Evolutionary conservation across 176 grass and related monocot species (phyloP).

Genomic region (Cocos nucifera): DNA sequence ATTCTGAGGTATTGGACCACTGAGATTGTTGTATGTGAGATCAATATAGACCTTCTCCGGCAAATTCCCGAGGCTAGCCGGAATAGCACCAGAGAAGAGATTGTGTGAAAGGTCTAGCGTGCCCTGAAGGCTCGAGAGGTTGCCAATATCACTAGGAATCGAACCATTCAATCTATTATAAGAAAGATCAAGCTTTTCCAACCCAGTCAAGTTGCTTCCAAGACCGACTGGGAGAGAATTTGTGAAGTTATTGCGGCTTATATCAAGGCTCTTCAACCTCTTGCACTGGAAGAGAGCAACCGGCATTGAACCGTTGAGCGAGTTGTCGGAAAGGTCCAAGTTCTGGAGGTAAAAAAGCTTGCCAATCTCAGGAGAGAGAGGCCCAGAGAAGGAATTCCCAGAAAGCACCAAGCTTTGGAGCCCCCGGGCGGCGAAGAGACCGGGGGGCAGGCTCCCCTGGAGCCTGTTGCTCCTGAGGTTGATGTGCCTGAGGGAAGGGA

Average conservation of each 20-base stretch:
- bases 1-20: conserved; percentile 5
- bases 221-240: not conserved
- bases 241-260: conserved; percentile 8
- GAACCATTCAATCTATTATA: conserved; percentile 10
- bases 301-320: not conserved
- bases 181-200: conserved; percentile 5
- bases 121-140: not conserved
- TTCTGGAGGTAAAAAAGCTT: conserved; percentile 6
- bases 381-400: conserved; percentile 11
- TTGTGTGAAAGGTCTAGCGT: conserved; percentile 10
- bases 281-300: not conserved
- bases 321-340: conserved; percentile 9
- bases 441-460: conserved; percentile 31
- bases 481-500: conserved; percentile 66
- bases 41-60: conserved; percentile 14
- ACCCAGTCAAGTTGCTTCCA: not conserved
- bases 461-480: conserved; percentile 67
- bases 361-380: not conserved
- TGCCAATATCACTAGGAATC: conserved; percentile 1
- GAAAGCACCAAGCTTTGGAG: conserved; percentile 21
- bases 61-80: conserved; percentile 2
- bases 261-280: conserved; percentile 1
- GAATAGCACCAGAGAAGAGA: not conserved
- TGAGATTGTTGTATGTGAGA: conserved; percentile 14
- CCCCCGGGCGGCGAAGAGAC: conserved; percentile 26